These are phyloP conservation scores for Hippophae tibetana DNA, from an alignment of 306 rosid genomes.

Conservation along the genomic window DNA sequence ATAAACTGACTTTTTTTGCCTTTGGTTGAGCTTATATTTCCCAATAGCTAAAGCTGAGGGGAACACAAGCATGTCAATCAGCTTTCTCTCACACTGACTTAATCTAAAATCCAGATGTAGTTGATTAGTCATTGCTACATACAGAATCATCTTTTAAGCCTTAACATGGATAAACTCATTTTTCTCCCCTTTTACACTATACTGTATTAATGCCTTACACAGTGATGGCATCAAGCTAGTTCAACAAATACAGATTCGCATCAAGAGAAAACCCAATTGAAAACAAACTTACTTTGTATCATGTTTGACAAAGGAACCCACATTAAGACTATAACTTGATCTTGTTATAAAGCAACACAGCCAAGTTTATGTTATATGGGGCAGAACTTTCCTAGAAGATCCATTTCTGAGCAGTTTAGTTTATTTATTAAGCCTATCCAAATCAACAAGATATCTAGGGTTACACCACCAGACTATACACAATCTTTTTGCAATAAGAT, in stretches of 20 bases:
- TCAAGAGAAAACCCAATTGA: not conserved
- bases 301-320: not conserved
- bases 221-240: not conserved
- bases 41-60: not conserved
- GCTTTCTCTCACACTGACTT: not conserved
- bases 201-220: not conserved
- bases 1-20: not conserved
- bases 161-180: not conserved
- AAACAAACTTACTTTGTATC: not conserved
- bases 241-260: not conserved
- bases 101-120: not conserved
- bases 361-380: not conserved
- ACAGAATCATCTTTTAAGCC: not conserved
- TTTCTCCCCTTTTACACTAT: not conserved
- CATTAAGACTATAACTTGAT: not conserved
- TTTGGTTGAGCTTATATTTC: not conserved
- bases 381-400: not conserved
- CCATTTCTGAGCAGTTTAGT: not conserved
- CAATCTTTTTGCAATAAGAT: no score
- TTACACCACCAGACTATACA: conserved; percentile 3
- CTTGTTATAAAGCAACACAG: not conserved
- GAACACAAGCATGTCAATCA: not conserved
- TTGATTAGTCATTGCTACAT: not conserved
- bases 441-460: conserved; percentile 1
- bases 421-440: conserved; percentile 6